Evolutionary conservation across 2,329 filamentous ascomycete species (phyloP), one percentile per base, ranked within the genome.

Genomic region (Fonsecaea pedrosoi): DNA sequence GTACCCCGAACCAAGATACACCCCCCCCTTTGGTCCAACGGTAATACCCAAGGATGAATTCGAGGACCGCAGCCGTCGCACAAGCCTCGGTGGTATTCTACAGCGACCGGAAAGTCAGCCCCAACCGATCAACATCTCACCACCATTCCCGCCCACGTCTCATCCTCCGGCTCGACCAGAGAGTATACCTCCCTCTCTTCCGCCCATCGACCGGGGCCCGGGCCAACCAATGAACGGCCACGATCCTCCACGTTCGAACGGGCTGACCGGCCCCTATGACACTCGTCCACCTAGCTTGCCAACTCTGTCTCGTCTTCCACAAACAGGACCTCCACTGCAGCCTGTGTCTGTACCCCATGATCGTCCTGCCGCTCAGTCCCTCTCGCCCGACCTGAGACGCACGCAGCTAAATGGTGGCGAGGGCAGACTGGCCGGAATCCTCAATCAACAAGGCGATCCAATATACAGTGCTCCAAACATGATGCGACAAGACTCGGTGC

Each of bases 21-120:
- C 66, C 30, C 65, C 68, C 45, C 63, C 68, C 4, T 68, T 66
- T 60, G 66, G 65, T 34, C 57, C 68, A 21, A 45, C 66, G 6
- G 30, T 53, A 12, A 42, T 53, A 48, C 48, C 42, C 13, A 70
- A 62, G 55, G 69, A 72, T 57, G 71, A 72, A 12, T 65, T 62
- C 38, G 69, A 67, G 25, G 71, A 73, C 54, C 68, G 65, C 25
- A 59, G 76, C 32, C 77, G 80, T 65, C 78, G 80, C n/a, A 75
- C 78, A 70, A 82, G 81, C 66, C 75, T 82, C 45, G 79, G 75
- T 62, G 80, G 77, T n/a, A 77, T 80, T 3, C 77, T 79, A 38
- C 76, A 78, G 65, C 76, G 81, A 54, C 78, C 80, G 7, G 81
- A 74, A 65, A 82, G 72, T 66, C 71, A 72, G 45, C 72, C 72